A percentile compares a stretch with the other conserved stretches of the same genome.
These are phyloP conservation scores for Erodium moschatum DNA, from an alignment of 441 rosid species.

Conservation along the genomic window DNA sequence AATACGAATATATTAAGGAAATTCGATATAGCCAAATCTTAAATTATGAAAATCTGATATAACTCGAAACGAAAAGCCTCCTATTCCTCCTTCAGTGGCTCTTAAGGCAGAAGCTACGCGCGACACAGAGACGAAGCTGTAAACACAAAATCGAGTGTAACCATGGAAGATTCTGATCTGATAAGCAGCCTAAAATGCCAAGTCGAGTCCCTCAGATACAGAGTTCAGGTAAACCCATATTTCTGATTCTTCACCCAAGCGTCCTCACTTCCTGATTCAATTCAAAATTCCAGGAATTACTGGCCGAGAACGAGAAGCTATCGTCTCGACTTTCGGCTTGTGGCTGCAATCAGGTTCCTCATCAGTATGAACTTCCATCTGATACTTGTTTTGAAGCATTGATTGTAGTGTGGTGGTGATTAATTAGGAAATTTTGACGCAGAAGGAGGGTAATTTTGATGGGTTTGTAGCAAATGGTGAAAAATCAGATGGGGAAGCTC, in stretches of 20 bases:
- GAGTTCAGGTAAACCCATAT: background rate
- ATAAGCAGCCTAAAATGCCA: background rate
- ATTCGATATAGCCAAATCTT: no score
- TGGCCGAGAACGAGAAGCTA: slow-evolving; percentile 47
- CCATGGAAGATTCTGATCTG: background rate
- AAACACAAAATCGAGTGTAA: background rate
- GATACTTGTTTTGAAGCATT: background rate
- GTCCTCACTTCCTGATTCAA: background rate
- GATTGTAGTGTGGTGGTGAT: background rate
- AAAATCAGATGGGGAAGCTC: slow-evolving; percentile 20
- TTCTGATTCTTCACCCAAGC: background rate
- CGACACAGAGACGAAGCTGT: background rate
- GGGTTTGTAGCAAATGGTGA: slow-evolving; percentile 21
- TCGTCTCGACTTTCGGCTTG: slow-evolving; percentile 45
- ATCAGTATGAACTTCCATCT: background rate
- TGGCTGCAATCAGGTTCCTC: slow-evolving; percentile 42
- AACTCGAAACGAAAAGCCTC: no score
- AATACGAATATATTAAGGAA: no score
- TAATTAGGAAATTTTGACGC: slow-evolving; percentile 16
- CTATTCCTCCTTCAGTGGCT: no score
- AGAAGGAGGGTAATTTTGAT: slow-evolving; percentile 34
- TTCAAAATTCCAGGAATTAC: slow-evolving; percentile 43
- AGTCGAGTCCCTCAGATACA: background rate
- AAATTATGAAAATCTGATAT: no score
- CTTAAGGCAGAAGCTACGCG: background rate